phyloP scores from a whole-genome alignment of 805 yeast genomes.

The Pachysolen tannophilus region DNA sequence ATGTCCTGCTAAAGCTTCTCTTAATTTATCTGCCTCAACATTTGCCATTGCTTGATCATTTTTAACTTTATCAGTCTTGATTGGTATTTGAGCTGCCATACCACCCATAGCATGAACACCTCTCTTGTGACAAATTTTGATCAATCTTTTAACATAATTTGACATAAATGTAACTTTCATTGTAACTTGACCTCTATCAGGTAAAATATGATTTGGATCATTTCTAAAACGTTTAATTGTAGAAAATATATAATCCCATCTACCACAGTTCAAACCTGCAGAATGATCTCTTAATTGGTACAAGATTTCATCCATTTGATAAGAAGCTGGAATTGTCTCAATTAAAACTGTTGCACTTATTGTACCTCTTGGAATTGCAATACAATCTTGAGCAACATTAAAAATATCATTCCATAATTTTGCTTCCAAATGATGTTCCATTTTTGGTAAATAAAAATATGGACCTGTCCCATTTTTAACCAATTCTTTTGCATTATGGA shows the following conservation, averaged over 20 bases:
- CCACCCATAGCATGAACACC: conserved; percentile 76
- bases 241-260: conserved; percentile 73
- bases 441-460: conserved; percentile 66
- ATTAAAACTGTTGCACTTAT: conserved; percentile 66
- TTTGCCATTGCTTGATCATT: conserved; percentile 60
- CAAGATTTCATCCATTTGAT: conserved; percentile 74
- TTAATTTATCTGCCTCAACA: conserved; percentile 57
- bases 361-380: conserved; percentile 58
- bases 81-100: conserved; percentile 74
- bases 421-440: conserved; percentile 73
- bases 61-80: conserved; percentile 53
- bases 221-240: conserved; percentile 59
- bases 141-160: conserved; percentile 54
- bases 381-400: conserved; percentile 55
- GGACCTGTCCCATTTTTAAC: conserved; percentile 56
- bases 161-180: conserved; percentile 67
- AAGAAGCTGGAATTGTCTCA: conserved; percentile 66
- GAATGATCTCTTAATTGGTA: conserved; percentile 66
- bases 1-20: conserved; percentile 63
- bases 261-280: conserved; percentile 68
- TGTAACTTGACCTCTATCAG: conserved; percentile 63
- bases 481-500: conserved; percentile 57
- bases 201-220: conserved; percentile 54
- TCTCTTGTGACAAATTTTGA: conserved; percentile 62
- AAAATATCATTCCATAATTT: conserved; percentile 70